Evolutionary conservation across 2,329 filamentous ascomycete species (phyloP).

Genomic region (Aspergillus aculeatinus): DNA sequence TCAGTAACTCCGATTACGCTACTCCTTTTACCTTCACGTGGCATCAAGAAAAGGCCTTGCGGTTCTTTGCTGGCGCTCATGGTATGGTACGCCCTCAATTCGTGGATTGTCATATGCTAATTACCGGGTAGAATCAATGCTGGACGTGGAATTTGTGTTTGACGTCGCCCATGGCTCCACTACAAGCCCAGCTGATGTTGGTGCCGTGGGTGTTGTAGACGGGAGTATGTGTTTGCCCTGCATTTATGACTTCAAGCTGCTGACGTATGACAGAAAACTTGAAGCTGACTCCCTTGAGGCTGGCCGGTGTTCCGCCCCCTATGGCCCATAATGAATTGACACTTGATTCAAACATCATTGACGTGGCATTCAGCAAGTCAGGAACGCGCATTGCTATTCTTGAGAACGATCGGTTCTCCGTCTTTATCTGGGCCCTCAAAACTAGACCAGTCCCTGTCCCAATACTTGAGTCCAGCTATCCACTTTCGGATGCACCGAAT

Average conservation of each 20-base stretch:
- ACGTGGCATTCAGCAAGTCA: slow-evolving; percentile 70
- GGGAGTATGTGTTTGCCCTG: slow-evolving; percentile 55
- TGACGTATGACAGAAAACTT: slow-evolving; percentile 52
- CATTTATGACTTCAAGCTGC: slow-evolving; percentile 2
- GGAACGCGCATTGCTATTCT: slow-evolving; percentile 70
- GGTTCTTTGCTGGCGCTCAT: slow-evolving; percentile 57
- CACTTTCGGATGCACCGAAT: slow-evolving; percentile 29
- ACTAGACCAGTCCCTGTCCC: slow-evolving; percentile 37
- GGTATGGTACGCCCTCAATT: slow-evolving; percentile 36
- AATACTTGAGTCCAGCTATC: slow-evolving; percentile 40
- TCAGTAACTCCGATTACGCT: slow-evolving; percentile 24
- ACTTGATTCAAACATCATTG: slow-evolving; percentile 63
- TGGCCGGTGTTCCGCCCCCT: slow-evolving; percentile 84
- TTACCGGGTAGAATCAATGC: slow-evolving; percentile 45
- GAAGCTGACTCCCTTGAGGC: slow-evolving; percentile 80
- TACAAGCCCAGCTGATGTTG: slow-evolving; percentile 70
- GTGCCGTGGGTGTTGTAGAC: slow-evolving; percentile 80
- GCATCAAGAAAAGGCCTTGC: slow-evolving; percentile 83
- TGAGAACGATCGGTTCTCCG: slow-evolving; percentile 62
- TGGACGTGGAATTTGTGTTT: slow-evolving; percentile 67
- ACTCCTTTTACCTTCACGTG: slow-evolving; percentile 52
- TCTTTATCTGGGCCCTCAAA: slow-evolving; percentile 69
- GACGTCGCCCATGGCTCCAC: slow-evolving; percentile 68
- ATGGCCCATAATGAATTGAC: slow-evolving; percentile 80
- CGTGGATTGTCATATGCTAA: slow-evolving; percentile 8